Evolutionary conservation across 1,139 yeast genomes (phyloP), one percentile per base, ranked within the genome.

Genomic region (Blastobotrys capitulatus): DNA sequence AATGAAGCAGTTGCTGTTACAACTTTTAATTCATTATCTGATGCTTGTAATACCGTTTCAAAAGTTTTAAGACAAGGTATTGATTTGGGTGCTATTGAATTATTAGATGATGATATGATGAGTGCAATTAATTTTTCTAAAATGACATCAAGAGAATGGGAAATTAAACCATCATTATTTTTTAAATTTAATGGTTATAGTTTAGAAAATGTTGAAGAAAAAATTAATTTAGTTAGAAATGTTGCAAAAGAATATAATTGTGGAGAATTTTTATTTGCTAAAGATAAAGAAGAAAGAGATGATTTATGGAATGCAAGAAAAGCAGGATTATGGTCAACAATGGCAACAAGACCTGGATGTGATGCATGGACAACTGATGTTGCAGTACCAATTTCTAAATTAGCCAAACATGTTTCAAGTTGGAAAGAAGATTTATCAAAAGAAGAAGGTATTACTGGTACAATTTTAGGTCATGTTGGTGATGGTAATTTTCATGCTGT

Each of bases 401-500:
- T 55, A 79, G 92, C 41, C 83, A 85, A 67, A 79, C 84, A 52
- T 85, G 94, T 35, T 83, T 82, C 27, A 83, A 92, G 43, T 67
- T 86, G 59, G 73, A 88, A 22, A 73, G 72, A 60, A 65, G 87
- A 56, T 72, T 84, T 46, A 65, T 74, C 6, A 78, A 68, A 26
- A 71, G 80, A 31, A 79, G 87, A n/a, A 55, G 42, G 42, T 15
- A 70, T 73, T 54, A 60, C 74, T 39, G 81, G 86, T 26, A 79
- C 88, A 0, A 75, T 87, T 47, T 80, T 88, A 18, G 96, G 96
- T 1, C 97, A 88, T 63, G 95, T 87, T 10, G 95, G 95, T 5
- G 95, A 86, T 62, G 95, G 96, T 48, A 88, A 88, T 63, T 86
- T 86, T 73, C 96, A 88, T 62, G 84, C 90, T 3, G 82, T 85